Conservation (phyloP, 345 rosid genomes). For the Pistacia integerrima region DNA sequence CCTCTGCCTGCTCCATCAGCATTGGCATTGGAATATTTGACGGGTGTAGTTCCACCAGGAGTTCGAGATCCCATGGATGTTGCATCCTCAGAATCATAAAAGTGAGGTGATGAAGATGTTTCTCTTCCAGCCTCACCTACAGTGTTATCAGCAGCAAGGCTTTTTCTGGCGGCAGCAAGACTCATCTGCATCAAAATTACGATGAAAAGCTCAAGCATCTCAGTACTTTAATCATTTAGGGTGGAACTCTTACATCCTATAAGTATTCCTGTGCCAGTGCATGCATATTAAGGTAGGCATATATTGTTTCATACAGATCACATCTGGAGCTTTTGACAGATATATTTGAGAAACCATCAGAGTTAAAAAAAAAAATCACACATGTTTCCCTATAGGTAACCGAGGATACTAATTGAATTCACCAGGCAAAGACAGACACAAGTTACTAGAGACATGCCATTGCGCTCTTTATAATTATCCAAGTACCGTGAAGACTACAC, state of each 20-base stretch:
- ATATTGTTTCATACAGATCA: not conserved
- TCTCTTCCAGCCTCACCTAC: slow-evolving; percentile 58
- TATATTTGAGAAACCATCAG: not conserved
- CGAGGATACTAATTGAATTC: not conserved
- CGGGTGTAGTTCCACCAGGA: slow-evolving; percentile 63
- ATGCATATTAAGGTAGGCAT: not conserved
- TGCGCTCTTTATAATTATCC: no score
- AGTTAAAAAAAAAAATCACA: not conserved
- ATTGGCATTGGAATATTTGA: slow-evolving; percentile 36
- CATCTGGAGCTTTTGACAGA: not conserved
- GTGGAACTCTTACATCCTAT: not conserved
- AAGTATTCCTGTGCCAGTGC: not conserved
- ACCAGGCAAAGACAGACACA: no score
- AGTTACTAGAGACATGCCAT: no score
- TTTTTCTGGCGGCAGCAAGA: slow-evolving; percentile 76
- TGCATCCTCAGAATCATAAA: slow-evolving; percentile 73
- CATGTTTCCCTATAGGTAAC: not conserved
- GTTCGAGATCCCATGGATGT: slow-evolving; percentile 59
- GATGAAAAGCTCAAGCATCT: not conserved
- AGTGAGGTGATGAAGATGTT: slow-evolving; percentile 53
- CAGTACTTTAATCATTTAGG: not conserved
- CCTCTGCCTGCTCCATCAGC: slow-evolving; percentile 54
- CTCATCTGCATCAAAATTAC: slow-evolving; percentile 52
- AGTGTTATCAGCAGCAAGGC: slow-evolving; percentile 59
- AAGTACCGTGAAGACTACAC: not conserved